These are phyloP conservation scores for Boletellus deceptivus DNA, from an alignment of 1,284 basidiomycete species.

Conservation along the genomic window DNA sequence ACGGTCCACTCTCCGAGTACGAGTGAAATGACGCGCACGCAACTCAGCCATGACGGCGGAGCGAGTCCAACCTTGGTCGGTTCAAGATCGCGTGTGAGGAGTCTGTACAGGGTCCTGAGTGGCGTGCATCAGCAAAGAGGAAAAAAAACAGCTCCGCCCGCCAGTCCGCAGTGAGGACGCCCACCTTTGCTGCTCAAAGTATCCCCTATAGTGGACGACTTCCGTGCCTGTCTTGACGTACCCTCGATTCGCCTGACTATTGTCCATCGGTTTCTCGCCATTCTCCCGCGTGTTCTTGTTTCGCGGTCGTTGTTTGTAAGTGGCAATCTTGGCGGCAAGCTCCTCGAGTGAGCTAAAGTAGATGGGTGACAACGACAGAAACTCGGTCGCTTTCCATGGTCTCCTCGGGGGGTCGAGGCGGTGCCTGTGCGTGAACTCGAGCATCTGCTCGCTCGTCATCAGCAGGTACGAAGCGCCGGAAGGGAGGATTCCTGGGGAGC, in stretches of 20 bases:
- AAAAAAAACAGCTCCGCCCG: too few relatives aligned
- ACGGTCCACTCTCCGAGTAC: constrained; percentile 27
- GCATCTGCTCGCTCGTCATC: constrained; percentile 27
- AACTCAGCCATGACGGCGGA: constrained; percentile 23
- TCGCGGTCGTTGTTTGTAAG: constrained; percentile 30
- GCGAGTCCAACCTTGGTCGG: constrained; percentile 28
- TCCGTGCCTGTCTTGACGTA: constrained; percentile 18
- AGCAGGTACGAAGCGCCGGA: constrained; percentile 31
- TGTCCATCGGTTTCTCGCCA: constrained; percentile 15
- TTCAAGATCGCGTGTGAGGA: constrained; percentile 19
- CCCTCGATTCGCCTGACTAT: constrained; percentile 33
- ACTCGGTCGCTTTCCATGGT: constrained; percentile 20
- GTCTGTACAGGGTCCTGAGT: constrained; percentile 23
- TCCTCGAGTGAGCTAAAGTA: constrained; percentile 20
- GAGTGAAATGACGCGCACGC: constrained; percentile 30
- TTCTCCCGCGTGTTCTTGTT: constrained; percentile 27
- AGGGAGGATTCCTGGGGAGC: constrained; percentile 27
- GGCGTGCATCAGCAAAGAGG: not conserved
- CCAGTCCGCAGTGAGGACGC: not conserved
- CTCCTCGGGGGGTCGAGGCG: constrained; percentile 7
- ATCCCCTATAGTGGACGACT: constrained; percentile 20
- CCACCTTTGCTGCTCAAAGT: constrained; percentile 34
- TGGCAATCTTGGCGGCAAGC: constrained; percentile 21
- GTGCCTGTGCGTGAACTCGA: constrained; percentile 25
- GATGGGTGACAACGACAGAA: constrained; percentile 31